Conservation (phyloP, 75 land plant genomes). For the Chamaecyparis obtusa region DNA sequence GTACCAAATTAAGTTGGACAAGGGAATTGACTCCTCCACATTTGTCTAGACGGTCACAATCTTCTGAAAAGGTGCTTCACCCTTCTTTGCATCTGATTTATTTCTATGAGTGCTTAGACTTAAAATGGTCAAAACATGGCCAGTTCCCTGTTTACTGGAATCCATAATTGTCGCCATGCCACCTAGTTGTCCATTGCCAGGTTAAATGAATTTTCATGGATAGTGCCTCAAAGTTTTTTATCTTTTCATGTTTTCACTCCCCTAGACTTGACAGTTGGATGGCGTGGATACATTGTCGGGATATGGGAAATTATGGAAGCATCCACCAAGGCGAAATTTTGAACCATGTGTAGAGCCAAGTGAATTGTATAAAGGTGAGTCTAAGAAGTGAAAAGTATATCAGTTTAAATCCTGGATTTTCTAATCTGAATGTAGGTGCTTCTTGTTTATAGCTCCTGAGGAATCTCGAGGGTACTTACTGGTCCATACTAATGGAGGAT, state of each 20-base stretch:
- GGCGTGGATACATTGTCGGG: constrained; percentile 20
- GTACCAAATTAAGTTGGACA: not conserved
- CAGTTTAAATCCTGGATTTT: not conserved
- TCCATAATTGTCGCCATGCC: not conserved
- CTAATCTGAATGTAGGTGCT: not conserved
- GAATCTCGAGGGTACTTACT: constrained; percentile 43
- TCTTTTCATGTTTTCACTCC: constrained; percentile 27
- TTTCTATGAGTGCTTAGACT: not conserved
- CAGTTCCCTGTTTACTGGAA: constrained; percentile 4
- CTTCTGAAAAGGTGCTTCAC: constrained; percentile 10
- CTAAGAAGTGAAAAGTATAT: constrained; percentile 12
- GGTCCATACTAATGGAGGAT: constrained; percentile 56
- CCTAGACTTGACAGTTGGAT: constrained; percentile 29
- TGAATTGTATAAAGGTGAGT: constrained; percentile 34
- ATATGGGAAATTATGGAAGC: constrained; percentile 54
- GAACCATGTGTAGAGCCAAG: constrained; percentile 53
- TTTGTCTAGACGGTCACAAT: constrained; percentile 5
- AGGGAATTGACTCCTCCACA: constrained; percentile 1
- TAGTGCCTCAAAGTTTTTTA: constrained; percentile 17
- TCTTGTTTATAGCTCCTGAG: constrained; percentile 20
- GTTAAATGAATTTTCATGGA: constrained; percentile 13
- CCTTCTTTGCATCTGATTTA: not conserved
- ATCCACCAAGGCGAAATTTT: constrained; percentile 51
- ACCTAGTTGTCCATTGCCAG: constrained; percentile 7
- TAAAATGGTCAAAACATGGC: not conserved